Base-by-base conservation (phyloP, 2,329 filamentous ascomycete species). In the Apiospora marii region DNA sequence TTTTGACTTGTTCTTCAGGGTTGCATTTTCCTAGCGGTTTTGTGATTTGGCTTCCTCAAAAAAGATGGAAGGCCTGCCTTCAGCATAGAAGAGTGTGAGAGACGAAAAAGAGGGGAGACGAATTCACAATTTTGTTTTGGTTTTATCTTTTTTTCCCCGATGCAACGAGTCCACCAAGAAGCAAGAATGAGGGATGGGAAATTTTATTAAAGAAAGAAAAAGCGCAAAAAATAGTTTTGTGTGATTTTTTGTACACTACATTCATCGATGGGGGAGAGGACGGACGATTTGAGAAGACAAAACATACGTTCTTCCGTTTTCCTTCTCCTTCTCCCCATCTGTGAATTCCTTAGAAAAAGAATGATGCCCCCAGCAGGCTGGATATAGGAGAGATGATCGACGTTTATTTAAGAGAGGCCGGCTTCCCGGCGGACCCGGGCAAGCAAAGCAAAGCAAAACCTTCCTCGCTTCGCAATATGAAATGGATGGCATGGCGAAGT, bases 1-100 rank as follows among this genome's bases (percentile, higher is more conserved):
- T 74, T 73, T 27, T 71, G 51, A 27, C 19, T 49, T 64, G 61
- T 37, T 67, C 27, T 58, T 37, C n/a, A 30, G 44, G 41, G 41
- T 68, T 64, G 58, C 58, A 64, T 64, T 41, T 64, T 64, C 58
- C 58, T 64, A 64, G 58, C 58, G 58, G 58, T 41, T 64, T 41
- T 64, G 58, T 64, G 58, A 64, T 64, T 64, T 64, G 58, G 58
- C 58, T 64, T 64, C 58, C 34, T 41, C 53, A 34, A 37, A 34
- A 64, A 64, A 22, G 53, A 61, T 4, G 30, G 34, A 64, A 64
- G 58, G 30, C 34, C 58, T 64, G 58, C 58, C 58, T 64, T 64
- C 58, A 41, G 58, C 58, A 64, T 64, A 64, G 58, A 64, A 37
- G 58, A 41, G 49, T 24, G 49, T 27, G 24, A 30, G 49, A 58